These are phyloP conservation scores for Boletus nobilissimus DNA, from an alignment of 1,284 basidiomycete species.

Conservation along the genomic window DNA sequence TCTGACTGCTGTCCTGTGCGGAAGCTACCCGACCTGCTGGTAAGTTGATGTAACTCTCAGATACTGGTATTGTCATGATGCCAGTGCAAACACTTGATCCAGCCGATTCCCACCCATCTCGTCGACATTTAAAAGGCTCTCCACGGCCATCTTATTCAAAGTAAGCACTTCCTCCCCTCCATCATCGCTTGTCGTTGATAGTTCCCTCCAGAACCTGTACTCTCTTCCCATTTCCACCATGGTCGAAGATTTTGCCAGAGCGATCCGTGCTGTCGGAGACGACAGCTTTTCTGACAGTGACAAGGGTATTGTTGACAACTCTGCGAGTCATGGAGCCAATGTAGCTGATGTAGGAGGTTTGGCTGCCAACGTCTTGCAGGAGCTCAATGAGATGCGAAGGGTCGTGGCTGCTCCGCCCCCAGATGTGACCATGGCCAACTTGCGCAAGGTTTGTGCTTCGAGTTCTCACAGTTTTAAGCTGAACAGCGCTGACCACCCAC, in stretches of 20 bases:
- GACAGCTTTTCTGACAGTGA: neutral
- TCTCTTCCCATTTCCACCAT: neutral
- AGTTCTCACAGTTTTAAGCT: neutral
- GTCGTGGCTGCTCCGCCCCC: neutral
- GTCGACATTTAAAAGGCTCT: neutral
- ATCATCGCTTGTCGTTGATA: neutral
- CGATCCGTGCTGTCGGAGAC: neutral
- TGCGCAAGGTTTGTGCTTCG: neutral
- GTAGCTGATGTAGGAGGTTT: neutral
- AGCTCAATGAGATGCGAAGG: neutral
- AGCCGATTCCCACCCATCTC: neutral
- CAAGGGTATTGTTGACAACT: neutral
- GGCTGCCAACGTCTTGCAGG: neutral
- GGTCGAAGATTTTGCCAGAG: neutral
- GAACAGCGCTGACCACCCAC: neutral
- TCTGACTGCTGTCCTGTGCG: neutral
- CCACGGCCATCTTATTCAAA: neutral
- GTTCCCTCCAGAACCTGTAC: neutral
- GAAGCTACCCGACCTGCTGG: neutral
- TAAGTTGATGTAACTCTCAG: neutral
- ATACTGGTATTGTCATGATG: neutral
- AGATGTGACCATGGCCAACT: neutral
- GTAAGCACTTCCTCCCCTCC: neutral
- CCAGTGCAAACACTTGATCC: neutral
- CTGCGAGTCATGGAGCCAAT: neutral